Evolutionary conservation across 2,329 filamentous ascomycete genomes (phyloP).

Genomic region (Didymella arachidicola): DNA sequence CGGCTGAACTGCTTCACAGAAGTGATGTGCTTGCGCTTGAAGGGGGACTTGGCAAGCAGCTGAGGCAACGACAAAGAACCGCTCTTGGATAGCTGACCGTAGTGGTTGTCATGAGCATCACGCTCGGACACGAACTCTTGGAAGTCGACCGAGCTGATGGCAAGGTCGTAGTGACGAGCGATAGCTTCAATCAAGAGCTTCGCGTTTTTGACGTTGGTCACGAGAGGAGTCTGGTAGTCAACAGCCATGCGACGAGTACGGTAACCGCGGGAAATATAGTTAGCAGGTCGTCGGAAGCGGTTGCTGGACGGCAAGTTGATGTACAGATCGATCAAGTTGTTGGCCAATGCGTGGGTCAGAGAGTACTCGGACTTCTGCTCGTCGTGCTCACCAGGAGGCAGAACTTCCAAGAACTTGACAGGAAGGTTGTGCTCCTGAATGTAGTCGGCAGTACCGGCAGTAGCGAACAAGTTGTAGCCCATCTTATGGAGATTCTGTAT

Average conservation of each 20-base stretch:
- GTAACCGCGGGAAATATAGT: slow-evolving; percentile 98
- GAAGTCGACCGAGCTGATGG: slow-evolving; percentile 84
- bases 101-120: slow-evolving; percentile 41
- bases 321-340: slow-evolving; percentile 97
- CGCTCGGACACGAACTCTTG: slow-evolving; percentile 73
- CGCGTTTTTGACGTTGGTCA: slow-evolving; percentile 99
- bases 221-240: slow-evolving; percentile 94
- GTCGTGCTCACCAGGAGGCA: slow-evolving; percentile 67
- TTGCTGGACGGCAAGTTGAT: slow-evolving; percentile 99
- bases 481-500: slow-evolving; percentile 87
- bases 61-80: slow-evolving; percentile 69
- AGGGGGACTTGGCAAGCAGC: slow-evolving; percentile 79
- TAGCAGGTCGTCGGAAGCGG: slow-evolving; percentile 93
- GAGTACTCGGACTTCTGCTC: slow-evolving; percentile 96
- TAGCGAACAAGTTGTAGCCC: slow-evolving; percentile 95
- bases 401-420: slow-evolving; percentile 91
- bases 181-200: slow-evolving; percentile 97
- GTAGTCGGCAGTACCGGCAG: slow-evolving; percentile 95
- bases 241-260: slow-evolving; percentile 97
- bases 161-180: slow-evolving; percentile 84
- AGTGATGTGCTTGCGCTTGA: slow-evolving; percentile 88
- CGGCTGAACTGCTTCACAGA: slow-evolving; percentile 91
- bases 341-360: slow-evolving; percentile 92
- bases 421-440: slow-evolving; percentile 89
- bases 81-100: slow-evolving; percentile 60